Percentiles rank a stretch among this genome's conserved stretches.
Conservation (phyloP, 2,329 filamentous ascomycete species). For the Fragosphaeria purpurea region DNA sequence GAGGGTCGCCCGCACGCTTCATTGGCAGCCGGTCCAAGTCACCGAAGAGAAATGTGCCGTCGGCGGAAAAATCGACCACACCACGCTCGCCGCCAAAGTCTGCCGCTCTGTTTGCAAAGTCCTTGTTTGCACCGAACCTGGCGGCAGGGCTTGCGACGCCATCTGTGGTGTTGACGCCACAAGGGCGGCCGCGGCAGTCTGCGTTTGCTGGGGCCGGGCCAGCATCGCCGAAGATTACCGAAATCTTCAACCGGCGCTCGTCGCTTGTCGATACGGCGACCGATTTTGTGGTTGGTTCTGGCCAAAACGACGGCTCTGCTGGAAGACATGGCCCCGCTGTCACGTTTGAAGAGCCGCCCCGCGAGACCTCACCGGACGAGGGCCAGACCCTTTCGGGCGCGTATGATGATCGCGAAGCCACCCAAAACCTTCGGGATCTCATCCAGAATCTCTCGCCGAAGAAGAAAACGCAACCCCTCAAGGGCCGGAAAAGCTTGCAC, state of each 20-base stretch:
- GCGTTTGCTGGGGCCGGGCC: constrained; percentile 59
- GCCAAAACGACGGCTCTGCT: constrained; percentile 21
- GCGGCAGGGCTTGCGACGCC: constrained; percentile 50
- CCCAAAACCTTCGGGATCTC: constrained; percentile 62
- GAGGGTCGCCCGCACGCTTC: constrained; percentile 14
- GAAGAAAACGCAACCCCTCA: constrained; percentile 60
- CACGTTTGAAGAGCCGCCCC: constrained; percentile 51
- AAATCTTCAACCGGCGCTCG: constrained; percentile 57
- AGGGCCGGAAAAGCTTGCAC: constrained; percentile 65
- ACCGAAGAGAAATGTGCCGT: constrained; percentile 15
- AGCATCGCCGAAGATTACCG: constrained; percentile 64
- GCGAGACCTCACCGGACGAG: constrained; percentile 48
- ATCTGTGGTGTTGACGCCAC: constrained; percentile 53
- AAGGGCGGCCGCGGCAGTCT: constrained; percentile 51
- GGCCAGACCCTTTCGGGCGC: constrained; percentile 39
- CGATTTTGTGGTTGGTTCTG: constrained; percentile 48
- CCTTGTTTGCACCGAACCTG: constrained; percentile 44
- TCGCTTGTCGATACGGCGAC: constrained; percentile 60
- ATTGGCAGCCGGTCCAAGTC: constrained; percentile 19
- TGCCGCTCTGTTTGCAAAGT: constrained; percentile 15
- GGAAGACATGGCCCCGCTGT: constrained; percentile 33
- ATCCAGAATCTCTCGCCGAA: constrained; percentile 70
- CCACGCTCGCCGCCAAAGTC: constrained; percentile 20
- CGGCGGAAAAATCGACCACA: constrained; percentile 18
- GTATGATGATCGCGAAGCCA: constrained; percentile 49